Evolutionary conservation across 164 flowering plant species (phyloP).

Genomic region (Umbellularia californica): DNA sequence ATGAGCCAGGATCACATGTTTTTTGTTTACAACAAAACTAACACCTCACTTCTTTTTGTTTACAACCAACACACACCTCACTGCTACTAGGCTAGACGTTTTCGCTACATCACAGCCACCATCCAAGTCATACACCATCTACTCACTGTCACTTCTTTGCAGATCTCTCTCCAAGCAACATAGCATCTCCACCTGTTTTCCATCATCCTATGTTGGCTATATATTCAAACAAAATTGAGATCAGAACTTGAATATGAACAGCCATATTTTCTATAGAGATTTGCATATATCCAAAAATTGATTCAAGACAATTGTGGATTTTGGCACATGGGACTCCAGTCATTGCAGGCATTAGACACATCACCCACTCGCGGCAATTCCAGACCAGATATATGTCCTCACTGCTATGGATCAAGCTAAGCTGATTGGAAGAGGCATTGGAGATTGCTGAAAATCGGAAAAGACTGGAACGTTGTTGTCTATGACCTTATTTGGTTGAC

Average conservation of each 20-base stretch:
- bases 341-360: not conserved
- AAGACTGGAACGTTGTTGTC: slow-evolving; percentile 25
- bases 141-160: not conserved
- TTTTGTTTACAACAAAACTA: too few species aligned
- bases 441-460: slow-evolving; percentile 21
- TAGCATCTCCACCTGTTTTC: not conserved
- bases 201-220: not conserved
- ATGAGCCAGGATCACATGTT: too few species aligned
- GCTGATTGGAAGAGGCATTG: slow-evolving; percentile 32
- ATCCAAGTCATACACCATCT: not conserved
- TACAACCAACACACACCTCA: too few species aligned
- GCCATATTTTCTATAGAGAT: too few species aligned
- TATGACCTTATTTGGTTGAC: slow-evolving; percentile 20
- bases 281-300: not conserved
- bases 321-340: not conserved
- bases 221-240: not conserved
- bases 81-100: too few species aligned
- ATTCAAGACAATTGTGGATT: not conserved
- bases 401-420: slow-evolving; percentile 25
- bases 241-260: not conserved
- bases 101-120: too few species aligned
- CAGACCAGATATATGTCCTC: slow-evolving; percentile 9
- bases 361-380: slow-evolving; percentile 22
- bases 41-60: too few species aligned
- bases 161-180: not conserved